phyloP scores from a whole-genome alignment of 441 rosid species.

The Flueggea neowawraea region DNA sequence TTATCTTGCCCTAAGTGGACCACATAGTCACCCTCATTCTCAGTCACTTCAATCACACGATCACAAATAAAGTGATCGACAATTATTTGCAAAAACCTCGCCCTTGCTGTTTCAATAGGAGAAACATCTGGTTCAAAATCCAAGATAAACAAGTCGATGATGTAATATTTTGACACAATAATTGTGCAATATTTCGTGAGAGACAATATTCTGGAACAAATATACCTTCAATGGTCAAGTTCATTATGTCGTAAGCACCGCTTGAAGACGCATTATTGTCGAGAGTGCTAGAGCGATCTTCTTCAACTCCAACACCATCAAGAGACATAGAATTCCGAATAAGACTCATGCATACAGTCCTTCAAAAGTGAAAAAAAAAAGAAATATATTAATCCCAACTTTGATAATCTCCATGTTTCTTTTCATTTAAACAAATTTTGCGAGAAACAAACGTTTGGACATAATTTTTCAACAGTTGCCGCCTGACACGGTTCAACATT shows the following conservation, averaged over 20 bases:
- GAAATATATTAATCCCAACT: not conserved
- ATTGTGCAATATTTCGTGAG: not conserved
- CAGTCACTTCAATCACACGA: slow-evolving; percentile 59
- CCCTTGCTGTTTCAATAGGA: slow-evolving; percentile 86
- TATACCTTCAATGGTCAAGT: slow-evolving; percentile 60
- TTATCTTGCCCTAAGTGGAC: slow-evolving; percentile 48
- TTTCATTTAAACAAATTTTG: not conserved
- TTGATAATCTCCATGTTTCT: too few relatives aligned
- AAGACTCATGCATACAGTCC: slow-evolving; percentile 83
- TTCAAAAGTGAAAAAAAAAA: slow-evolving; percentile 3
- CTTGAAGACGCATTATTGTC: slow-evolving; percentile 53
- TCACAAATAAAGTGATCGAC: slow-evolving; percentile 70
- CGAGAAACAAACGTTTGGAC: too few relatives aligned
- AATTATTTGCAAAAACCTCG: slow-evolving; percentile 72
- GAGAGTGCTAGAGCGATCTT: slow-evolving; percentile 48
- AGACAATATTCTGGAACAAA: not conserved
- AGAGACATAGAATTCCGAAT: slow-evolving; percentile 56
- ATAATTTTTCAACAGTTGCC: too few relatives aligned
- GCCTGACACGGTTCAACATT: too few relatives aligned
- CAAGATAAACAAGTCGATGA: slow-evolving; percentile 16
- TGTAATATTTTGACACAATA: not conserved
- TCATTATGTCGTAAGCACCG: slow-evolving; percentile 31
- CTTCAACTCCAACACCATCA: slow-evolving; percentile 60
- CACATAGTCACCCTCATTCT: slow-evolving; percentile 43
- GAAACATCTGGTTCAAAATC: slow-evolving; percentile 56